Base-by-base conservation (phyloP, 2,329 filamentous ascomycete genomes). In the Fusarium solani-melongenae region DNA sequence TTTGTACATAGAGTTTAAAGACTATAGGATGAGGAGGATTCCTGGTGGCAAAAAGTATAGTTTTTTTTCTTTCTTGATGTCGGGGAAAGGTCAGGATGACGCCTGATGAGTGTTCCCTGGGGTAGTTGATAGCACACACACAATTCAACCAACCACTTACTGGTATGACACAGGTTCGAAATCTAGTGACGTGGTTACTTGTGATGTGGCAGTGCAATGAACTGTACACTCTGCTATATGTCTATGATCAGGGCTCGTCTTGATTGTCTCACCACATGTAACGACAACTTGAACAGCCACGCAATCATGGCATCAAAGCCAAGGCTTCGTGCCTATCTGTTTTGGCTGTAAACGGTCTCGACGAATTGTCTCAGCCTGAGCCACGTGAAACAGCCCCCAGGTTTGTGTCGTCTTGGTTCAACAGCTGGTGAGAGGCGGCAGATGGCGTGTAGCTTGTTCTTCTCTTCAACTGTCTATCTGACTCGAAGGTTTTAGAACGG, bases 1-100 rank as follows among this genome's bases (percentile, higher is more conserved):
- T 65, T 62, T 69, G 76, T 77, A 78, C 34, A 78, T 77, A 77
- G 62, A 77, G 56, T 44, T 69, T 36, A 20, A 61, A 55, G 68
- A 71, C 66, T 67, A 74, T 61, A 68, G 67, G 33, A 39, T 59
- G 59, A 64, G 34, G 17, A 39, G 36, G 41, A 51, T 62, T 51
- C 53, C 33, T 33, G 56, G 41, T 20, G 57, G 44, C 65, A 59
- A 76, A 73, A 75, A 74, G 73, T 69, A 70, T 73, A 68, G 59
- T 67, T 63, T 65, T 64, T 57, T 66, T 53, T 46, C 14, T 57
- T 61, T 34, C n/a, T 72, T 66, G 64, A 68, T 69, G 57, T 57
- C 31, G 36, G 66, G 46, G 39, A 59, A 4, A 5, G 44, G 20
- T 62, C 60, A 65, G 60, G 62, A 62, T 36, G 44, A 44, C 69